Conservation (phyloP, 1,284 basidiomycete species). For the Anthracocystis setariae region DNA sequence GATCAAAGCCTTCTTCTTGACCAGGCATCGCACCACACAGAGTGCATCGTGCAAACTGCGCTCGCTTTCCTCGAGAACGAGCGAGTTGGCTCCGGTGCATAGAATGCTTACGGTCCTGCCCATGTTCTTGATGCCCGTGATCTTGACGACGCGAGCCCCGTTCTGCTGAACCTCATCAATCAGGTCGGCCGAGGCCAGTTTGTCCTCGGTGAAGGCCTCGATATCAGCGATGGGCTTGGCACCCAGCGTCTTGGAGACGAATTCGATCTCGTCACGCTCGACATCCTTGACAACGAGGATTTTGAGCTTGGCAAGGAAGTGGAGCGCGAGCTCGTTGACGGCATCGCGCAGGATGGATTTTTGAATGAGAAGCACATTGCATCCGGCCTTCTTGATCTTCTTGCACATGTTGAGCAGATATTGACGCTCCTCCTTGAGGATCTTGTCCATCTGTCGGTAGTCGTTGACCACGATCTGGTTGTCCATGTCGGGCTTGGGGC, state of each 20-base stretch:
- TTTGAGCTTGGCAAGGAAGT: slow-evolving; percentile 96
- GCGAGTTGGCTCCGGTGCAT: slow-evolving; percentile 90
- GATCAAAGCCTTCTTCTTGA: slow-evolving; percentile 98
- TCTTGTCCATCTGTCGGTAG: slow-evolving; percentile 99
- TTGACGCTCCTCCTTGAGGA: slow-evolving; percentile 97
- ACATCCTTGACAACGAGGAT: slow-evolving; percentile 98
- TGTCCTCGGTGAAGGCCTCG: slow-evolving; percentile 98
- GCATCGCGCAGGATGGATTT: slow-evolving; percentile 99
- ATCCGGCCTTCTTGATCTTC: slow-evolving; percentile 98
- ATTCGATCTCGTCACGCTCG: slow-evolving; percentile 98
- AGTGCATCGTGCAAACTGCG: slow-evolving; percentile 97
- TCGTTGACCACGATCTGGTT: slow-evolving; percentile 99
- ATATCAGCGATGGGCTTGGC: slow-evolving; percentile 98
- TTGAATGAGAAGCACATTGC: slow-evolving; percentile 97
- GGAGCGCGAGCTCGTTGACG: slow-evolving; percentile 97
- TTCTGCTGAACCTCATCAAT: slow-evolving; percentile 88
- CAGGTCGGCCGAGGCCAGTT: slow-evolving; percentile 93
- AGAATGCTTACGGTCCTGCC: slow-evolving; percentile 95
- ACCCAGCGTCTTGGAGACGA: slow-evolving; percentile 91
- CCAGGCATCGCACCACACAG: slow-evolving; percentile 96
- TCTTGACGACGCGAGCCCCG: slow-evolving; percentile 90
- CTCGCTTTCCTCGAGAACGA: slow-evolving; percentile 97
- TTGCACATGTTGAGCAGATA: slow-evolving; percentile 99
- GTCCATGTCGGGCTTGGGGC: slow-evolving; percentile 99
- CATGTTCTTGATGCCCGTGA: slow-evolving; percentile 93